These are phyloP conservation scores for Leucaena leucocephala DNA, from an alignment of 306 rosid genomes.

Conservation along the genomic window DNA sequence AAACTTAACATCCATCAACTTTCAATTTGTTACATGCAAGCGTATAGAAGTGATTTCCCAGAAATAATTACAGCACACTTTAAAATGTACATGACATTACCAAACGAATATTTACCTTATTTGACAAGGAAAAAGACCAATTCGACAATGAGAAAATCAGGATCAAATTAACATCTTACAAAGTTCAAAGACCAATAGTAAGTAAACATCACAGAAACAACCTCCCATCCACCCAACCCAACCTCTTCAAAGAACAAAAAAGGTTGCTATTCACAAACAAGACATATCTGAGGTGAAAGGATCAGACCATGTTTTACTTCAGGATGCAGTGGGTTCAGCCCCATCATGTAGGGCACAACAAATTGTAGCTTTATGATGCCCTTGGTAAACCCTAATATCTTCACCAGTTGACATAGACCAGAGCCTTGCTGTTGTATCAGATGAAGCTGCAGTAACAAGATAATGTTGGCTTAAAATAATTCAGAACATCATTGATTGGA, in stretches of 20 bases:
- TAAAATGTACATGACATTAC: background rate
- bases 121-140: background rate
- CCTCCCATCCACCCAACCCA: background rate
- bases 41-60: background rate
- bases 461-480: background rate
- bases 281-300: conserved; percentile 16
- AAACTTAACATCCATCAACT: background rate
- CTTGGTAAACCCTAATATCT: conserved; percentile 83
- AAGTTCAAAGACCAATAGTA: background rate
- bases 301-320: conserved; percentile 20
- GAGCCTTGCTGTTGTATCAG: conserved; percentile 93
- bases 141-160: background rate
- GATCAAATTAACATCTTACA: background rate
- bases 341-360: conserved; percentile 98
- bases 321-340: conserved; percentile 74
- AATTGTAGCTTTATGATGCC: conserved; percentile 94
- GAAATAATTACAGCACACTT: background rate
- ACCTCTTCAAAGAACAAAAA: background rate
- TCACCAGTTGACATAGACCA: conserved; percentile 92
- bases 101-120: background rate
- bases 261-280: conserved; percentile 38
- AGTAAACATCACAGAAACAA: background rate
- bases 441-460: conserved; percentile 71
- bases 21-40: background rate
- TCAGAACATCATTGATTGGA: background rate